Conservation (phyloP, 129 eudicot genomes). For the Artemisia tridentata region DNA sequence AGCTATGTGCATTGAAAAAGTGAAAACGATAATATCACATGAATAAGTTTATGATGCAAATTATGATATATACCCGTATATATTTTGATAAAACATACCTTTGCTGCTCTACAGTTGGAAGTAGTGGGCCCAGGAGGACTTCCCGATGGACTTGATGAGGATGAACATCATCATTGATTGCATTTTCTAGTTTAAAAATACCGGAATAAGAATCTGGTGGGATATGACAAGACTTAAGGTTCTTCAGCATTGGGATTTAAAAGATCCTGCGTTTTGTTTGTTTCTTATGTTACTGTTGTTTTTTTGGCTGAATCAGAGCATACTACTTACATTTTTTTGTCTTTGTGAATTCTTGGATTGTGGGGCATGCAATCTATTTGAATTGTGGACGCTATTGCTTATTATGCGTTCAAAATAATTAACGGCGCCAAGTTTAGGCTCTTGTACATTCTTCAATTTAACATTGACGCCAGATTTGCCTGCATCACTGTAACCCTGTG, state of each 20-base stretch:
- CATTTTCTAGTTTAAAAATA: conserved; percentile 24
- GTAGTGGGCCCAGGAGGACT: conserved; percentile 96
- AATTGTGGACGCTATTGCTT: conserved; percentile 37
- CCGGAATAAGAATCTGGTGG: conserved; percentile 70
- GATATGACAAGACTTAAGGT: conserved; percentile 38
- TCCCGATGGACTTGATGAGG: conserved; percentile 74
- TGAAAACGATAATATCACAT: background rate
- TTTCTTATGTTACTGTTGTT: conserved; percentile 29
- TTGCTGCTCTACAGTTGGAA: conserved; percentile 61
- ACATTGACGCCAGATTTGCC: background rate
- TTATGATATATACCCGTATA: background rate
- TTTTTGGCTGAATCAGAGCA: conserved; percentile 32
- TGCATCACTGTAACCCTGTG: background rate
- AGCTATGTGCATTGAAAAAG: background rate
- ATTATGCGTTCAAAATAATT: conserved; percentile 50
- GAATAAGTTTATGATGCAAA: background rate
- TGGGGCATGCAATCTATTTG: conserved; percentile 38
- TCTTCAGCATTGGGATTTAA: conserved; percentile 44
- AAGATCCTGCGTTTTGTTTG: conserved; percentile 35
- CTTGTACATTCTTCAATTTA: conserved; percentile 16
- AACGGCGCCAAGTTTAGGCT: conserved; percentile 37
- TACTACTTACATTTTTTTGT: conserved; percentile 20
- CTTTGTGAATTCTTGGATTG: conserved; percentile 30
- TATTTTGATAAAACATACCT: background rate
- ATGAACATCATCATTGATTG: conserved; percentile 44